A percentile compares a stretch with the other conserved stretches of the same genome.
These are phyloP conservation scores for Tripidium arundinaceum DNA, from an alignment of 202 grass and related monocot species.

Conservation along the genomic window DNA sequence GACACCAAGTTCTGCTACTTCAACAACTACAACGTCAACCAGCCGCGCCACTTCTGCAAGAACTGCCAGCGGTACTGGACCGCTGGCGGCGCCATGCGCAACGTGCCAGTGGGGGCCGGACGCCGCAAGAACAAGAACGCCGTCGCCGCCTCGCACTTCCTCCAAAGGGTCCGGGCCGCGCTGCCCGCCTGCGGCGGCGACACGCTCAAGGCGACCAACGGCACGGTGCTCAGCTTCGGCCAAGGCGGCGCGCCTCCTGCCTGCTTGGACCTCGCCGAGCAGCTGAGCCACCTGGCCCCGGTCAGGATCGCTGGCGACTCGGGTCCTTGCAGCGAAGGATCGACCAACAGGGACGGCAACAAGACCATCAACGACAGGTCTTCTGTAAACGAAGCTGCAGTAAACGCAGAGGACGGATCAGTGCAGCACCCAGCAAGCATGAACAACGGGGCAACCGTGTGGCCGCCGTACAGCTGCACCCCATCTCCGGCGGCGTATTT, in stretches of 20 bases:
- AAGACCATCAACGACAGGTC: too few relatives aligned
- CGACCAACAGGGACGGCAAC: conserved; percentile 38
- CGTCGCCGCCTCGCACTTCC: conserved; percentile 42
- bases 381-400: background rate
- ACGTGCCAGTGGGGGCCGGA: conserved; percentile 60
- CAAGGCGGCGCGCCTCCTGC: background rate
- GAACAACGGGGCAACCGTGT: too few relatives aligned
- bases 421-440: conserved; percentile 18
- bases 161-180: conserved; percentile 18
- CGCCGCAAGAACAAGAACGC: conserved; percentile 63
- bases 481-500: conserved; percentile 34
- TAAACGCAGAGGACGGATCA: background rate
- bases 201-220: conserved; percentile 22
- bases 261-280: conserved; percentile 5
- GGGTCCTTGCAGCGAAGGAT: conserved; percentile 32
- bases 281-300: background rate
- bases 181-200: conserved; percentile 27
- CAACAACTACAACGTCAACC: conserved; percentile 92
- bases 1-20: conserved; percentile 94
- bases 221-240: conserved; percentile 47
- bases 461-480: conserved; percentile 43
- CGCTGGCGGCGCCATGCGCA: conserved; percentile 64
- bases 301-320: background rate
- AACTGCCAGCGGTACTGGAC: conserved; percentile 78
- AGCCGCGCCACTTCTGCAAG: conserved; percentile 86